Evolutionary conservation across 768 basidiomycete genomes (phyloP).

Genomic region (Psilocybe cubensis): DNA sequence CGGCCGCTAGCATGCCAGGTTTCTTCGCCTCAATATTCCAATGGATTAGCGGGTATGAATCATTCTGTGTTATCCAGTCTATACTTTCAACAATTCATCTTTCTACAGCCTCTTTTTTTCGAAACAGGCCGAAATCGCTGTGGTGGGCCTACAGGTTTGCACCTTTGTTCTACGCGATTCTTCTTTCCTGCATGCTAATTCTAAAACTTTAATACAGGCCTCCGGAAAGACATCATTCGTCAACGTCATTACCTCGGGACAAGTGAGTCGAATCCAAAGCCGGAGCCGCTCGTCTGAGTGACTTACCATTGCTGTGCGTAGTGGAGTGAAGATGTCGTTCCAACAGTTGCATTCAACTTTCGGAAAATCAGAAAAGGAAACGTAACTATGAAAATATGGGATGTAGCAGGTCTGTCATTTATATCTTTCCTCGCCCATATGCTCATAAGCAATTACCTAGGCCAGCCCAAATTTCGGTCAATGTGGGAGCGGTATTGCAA

Average conservation of each 20-base stretch:
- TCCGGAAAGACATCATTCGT: slow-evolving; percentile 96
- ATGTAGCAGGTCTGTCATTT: slow-evolving; percentile 75
- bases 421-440: background rate
- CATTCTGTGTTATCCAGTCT: background rate
- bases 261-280: slow-evolving; percentile 43
- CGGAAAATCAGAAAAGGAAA: slow-evolving; percentile 89
- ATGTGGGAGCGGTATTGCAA: slow-evolving; percentile 97
- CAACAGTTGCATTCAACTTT: slow-evolving; percentile 93
- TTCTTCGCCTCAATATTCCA: slow-evolving; percentile 46
- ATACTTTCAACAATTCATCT: background rate
- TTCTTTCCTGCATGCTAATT: background rate
- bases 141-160: slow-evolving; percentile 86
- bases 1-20: slow-evolving; percentile 33
- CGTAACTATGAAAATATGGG: slow-evolving; percentile 93
- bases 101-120: slow-evolving; percentile 76
- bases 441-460: slow-evolving; percentile 37
- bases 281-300: background rate
- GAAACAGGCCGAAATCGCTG: slow-evolving; percentile 84
- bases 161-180: background rate
- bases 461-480: slow-evolving; percentile 91
- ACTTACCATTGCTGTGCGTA: slow-evolving; percentile 36
- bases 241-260: slow-evolving; percentile 87
- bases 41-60: slow-evolving; percentile 48
- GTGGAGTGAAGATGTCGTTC: slow-evolving; percentile 97
- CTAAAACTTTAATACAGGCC: slow-evolving; percentile 53